Conservation (phyloP, 2,329 filamentous ascomycete genomes). For the Malbranchea zuffiana region DNA sequence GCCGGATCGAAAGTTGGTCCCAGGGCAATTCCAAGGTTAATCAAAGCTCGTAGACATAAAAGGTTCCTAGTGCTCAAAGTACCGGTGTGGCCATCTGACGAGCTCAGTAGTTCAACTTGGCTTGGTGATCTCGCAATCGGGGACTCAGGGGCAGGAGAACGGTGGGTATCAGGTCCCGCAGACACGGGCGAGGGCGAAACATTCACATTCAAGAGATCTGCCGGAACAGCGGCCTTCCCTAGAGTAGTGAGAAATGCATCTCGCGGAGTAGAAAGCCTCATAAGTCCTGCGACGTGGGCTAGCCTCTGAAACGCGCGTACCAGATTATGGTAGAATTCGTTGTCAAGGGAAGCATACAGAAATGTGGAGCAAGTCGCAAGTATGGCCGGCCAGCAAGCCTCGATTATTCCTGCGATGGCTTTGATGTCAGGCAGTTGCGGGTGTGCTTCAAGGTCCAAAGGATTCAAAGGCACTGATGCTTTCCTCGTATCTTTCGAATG, state of each 20-base stretch:
- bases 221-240: slow-evolving; percentile 83
- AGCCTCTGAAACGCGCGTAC: slow-evolving; percentile 92
- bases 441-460: slow-evolving; percentile 63
- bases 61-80: slow-evolving; percentile 79
- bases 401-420: slow-evolving; percentile 70
- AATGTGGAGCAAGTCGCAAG: slow-evolving; percentile 94
- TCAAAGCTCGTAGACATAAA: slow-evolving; percentile 73
- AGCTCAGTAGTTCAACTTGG: slow-evolving; percentile 20
- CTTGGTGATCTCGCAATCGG: slow-evolving; percentile 19
- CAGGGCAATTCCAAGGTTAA: slow-evolving; percentile 92
- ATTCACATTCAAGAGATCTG: slow-evolving; percentile 43
- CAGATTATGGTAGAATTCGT: slow-evolving; percentile 84
- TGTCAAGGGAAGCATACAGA: slow-evolving; percentile 79
- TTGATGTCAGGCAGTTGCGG: slow-evolving; percentile 60
- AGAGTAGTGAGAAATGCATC: slow-evolving; percentile 93
- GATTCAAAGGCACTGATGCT: slow-evolving; percentile 58
- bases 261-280: slow-evolving; percentile 72
- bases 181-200: slow-evolving; percentile 14
- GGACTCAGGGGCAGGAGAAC: slow-evolving; percentile 21
- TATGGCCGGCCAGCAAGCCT: slow-evolving; percentile 90
- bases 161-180: slow-evolving; percentile 16
- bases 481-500: slow-evolving; percentile 18
- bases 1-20: slow-evolving; percentile 70
- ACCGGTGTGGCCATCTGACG: slow-evolving; percentile 32
- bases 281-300: slow-evolving; percentile 81